A percentile compares a stretch with the other conserved stretches of the same genome.
These are phyloP conservation scores for Neurospora sp. DNA, from an alignment of 495 filamentous ascomycete genomes.

Conservation along the genomic window DNA sequence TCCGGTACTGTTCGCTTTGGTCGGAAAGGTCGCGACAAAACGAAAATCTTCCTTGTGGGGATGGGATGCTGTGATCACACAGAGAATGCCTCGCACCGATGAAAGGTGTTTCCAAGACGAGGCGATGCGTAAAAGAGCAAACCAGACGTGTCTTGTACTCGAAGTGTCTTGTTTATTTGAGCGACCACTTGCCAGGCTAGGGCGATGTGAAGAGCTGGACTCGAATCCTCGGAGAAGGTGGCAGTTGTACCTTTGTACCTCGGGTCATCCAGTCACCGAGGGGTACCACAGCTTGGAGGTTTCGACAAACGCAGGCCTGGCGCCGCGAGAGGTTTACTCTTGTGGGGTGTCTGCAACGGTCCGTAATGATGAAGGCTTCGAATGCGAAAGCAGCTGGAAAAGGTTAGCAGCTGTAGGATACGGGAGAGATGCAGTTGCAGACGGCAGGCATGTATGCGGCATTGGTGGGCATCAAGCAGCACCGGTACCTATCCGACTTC, in stretches of 20 bases:
- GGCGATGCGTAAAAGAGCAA: not conserved
- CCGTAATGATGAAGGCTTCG: not conserved
- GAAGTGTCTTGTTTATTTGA: not conserved
- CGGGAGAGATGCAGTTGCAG: not conserved
- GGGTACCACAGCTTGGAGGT: not conserved
- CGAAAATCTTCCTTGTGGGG: not conserved
- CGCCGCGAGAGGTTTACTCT: not conserved
- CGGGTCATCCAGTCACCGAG: not conserved
- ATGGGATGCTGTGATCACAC: not conserved
- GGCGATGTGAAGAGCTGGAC: not conserved
- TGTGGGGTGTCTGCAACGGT: not conserved
- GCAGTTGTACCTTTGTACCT: not conserved
- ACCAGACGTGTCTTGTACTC: not conserved
- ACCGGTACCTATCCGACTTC: not conserved
- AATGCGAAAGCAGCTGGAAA: not conserved
- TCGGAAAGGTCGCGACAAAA: not conserved
- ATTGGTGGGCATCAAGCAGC: not conserved
- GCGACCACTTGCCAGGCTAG: not conserved
- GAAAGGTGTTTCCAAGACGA: not conserved
- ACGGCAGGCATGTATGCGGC: not conserved
- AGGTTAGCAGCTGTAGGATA: not conserved
- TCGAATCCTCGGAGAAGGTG: not conserved
- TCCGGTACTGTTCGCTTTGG: not conserved
- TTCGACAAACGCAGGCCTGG: not conserved
- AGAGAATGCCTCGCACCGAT: not conserved